Evolutionary conservation across 2,329 filamentous ascomycete genomes (phyloP), one percentile per base, ranked within the genome.

Genomic region (Dactylonectria estremocensis): DNA sequence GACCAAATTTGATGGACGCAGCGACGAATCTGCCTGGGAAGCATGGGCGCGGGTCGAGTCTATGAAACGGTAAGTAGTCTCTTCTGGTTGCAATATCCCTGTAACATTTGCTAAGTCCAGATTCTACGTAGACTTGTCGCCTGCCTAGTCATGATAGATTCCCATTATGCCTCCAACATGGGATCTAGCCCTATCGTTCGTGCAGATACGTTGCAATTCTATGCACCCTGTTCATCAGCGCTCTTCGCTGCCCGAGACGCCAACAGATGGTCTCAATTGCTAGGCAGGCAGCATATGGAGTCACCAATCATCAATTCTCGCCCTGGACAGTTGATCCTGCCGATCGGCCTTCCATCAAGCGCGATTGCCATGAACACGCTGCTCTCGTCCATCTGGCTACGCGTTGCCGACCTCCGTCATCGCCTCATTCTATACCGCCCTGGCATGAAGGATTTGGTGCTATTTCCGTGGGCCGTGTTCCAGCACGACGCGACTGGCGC

Each of bases 41-140:
- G 35, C 59, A 3, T 68, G 67, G 67, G 67, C 67, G 9, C 24
- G 67, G 16, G 37, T 45, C 1, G 55, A 60, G 18, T 40, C 28
- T 22, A 14, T 40, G 11, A 59, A 59, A 50, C 63, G 46, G 61
- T 63, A 40, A 2, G 31, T 13, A 16, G 49, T 18, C 14, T 31
- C 24, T n/a, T n/a, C n/a, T n/a, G n/a, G n/a, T n/a, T n/a, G n/a
- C n/a, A n/a, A n/a, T n/a, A n/a, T n/a, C n/a, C n/a, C n/a, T 69
- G 1, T 49, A 64, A 11, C 52, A 55, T 40, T 31, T 37, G 2
- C 64, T 43, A n/a, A n/a, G 7, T 43, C 14, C 14, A n/a, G 16
- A 14, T 43, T n/a, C 2, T 43, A 8, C 8, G 2, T 5, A 43
- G 40, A n/a, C 40, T 43, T 3, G n/a, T 43, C 18, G 45, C 20